phyloP scores from a whole-genome alignment of 2,329 filamentous ascomycete species.

The Ophioceras dolichostomum region DNA sequence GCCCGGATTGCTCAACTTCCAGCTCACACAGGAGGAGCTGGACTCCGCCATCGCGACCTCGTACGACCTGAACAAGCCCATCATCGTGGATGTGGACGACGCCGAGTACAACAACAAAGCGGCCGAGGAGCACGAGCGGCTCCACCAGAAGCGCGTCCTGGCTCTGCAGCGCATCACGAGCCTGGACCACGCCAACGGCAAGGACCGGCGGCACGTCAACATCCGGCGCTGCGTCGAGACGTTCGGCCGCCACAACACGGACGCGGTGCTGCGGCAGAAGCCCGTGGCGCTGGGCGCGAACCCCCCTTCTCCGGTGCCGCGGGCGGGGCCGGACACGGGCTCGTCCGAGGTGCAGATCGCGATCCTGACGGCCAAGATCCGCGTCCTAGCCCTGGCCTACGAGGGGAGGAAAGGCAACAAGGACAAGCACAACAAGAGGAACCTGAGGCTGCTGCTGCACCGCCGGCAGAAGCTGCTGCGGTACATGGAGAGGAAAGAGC shows the following conservation, averaged over 20 bases:
- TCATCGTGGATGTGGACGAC: conserved; percentile 24
- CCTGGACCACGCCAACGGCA: conserved; percentile 63
- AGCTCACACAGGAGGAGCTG: conserved; percentile 56
- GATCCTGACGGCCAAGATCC: conserved; percentile 89
- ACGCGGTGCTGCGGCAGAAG: conserved; percentile 53
- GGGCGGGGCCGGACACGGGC: conserved; percentile 85
- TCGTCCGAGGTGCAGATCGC: conserved; percentile 97
- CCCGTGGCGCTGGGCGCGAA: conserved; percentile 30
- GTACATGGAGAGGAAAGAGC: conserved; percentile 82
- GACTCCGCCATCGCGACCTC: conserved; percentile 54
- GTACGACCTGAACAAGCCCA: conserved; percentile 51
- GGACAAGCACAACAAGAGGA: conserved; percentile 92
- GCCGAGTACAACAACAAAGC: conserved; percentile 13
- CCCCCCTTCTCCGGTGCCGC: conserved; percentile 27
- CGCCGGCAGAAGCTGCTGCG: conserved; percentile 75
- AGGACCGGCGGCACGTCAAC: conserved; percentile 71
- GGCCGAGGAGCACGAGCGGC: conserved; percentile 31
- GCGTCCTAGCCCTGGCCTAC: conserved; percentile 62
- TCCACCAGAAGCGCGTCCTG: conserved; percentile 57
- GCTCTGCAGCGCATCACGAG: conserved; percentile 71
- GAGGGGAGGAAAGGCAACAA: conserved; percentile 56
- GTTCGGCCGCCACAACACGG: conserved; percentile 87
- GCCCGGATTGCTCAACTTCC: conserved; percentile 58
- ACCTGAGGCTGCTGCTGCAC: conserved; percentile 75
- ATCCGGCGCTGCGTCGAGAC: conserved; percentile 72